A percentile compares a stretch with the other conserved stretches of the same genome.
Conservation (phyloP, 2,329 filamentous ascomycete genomes). For the Colletotrichum tropicicola region DNA sequence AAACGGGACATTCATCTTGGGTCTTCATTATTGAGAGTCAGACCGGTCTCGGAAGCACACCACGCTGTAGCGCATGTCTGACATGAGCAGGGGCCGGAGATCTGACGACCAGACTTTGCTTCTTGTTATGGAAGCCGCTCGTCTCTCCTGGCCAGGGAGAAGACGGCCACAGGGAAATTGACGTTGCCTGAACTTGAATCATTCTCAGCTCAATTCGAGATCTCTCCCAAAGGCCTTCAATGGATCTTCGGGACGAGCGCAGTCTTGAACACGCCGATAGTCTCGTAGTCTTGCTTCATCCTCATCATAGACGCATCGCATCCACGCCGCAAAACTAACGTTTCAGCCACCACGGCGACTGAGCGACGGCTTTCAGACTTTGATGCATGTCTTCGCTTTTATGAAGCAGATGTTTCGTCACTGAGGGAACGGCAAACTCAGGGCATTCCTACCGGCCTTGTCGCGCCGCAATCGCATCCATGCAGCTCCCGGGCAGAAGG, state of each 20-base stretch:
- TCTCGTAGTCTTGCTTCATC: too few relatives aligned
- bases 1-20: background rate
- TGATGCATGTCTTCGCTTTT: too few relatives aligned
- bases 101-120: background rate
- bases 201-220: background rate
- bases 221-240: background rate
- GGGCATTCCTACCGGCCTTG: background rate
- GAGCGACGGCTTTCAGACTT: too few relatives aligned
- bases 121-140: background rate
- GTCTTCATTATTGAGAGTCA: background rate
- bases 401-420: background rate
- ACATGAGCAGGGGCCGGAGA: background rate
- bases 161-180: background rate
- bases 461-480: background rate
- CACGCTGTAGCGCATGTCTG: background rate
- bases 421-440: too few relatives aligned
- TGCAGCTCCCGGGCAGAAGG: background rate
- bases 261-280: background rate
- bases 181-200: background rate
- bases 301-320: background rate
- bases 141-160: background rate
- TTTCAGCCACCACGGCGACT: background rate
- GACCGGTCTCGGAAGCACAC: slow-evolving; percentile 15
- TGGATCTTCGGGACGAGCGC: background rate
- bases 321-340: background rate